Conservation (phyloP, 208 protist genomes). For the Trypanosoma conorhini region DNA sequence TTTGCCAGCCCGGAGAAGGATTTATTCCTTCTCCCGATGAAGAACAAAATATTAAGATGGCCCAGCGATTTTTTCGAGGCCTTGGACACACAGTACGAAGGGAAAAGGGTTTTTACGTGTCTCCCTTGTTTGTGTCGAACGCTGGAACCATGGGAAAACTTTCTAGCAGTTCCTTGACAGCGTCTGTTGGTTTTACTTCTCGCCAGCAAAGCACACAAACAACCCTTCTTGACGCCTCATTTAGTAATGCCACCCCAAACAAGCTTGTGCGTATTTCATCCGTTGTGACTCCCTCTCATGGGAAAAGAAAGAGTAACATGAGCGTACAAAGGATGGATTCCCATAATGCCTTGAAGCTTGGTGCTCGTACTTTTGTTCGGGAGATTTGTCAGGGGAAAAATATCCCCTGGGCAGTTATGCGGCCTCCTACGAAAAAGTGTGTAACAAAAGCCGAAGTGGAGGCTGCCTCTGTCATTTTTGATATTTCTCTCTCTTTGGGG, state of each 20-base stretch:
- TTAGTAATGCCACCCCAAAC: slow-evolving; percentile 85
- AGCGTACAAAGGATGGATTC: slow-evolving; percentile 50
- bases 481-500: slow-evolving; percentile 47
- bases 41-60: slow-evolving; percentile 37
- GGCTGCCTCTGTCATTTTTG: slow-evolving; percentile 57
- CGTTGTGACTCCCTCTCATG: slow-evolving; percentile 39
- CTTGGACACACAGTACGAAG: slow-evolving; percentile 80
- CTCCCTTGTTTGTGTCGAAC: slow-evolving; percentile 69
- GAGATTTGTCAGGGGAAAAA: slow-evolving; percentile 76
- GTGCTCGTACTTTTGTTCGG: slow-evolving; percentile 80
- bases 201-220: slow-evolving; percentile 72
- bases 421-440: slow-evolving; percentile 39
- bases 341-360: slow-evolving; percentile 69
- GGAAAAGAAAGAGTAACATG: slow-evolving; percentile 37
- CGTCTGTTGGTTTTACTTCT: slow-evolving; percentile 73
- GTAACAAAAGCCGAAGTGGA: slow-evolving; percentile 58
- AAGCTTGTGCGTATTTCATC: slow-evolving; percentile 83
- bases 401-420: slow-evolving; percentile 88
- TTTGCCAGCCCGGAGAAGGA: slow-evolving; percentile 58
- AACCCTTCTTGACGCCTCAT: slow-evolving; percentile 76
- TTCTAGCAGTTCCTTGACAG: slow-evolving; percentile 75
- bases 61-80: slow-evolving; percentile 66
- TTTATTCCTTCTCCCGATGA: slow-evolving; percentile 1
- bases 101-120: slow-evolving; percentile 85
- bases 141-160: slow-evolving; percentile 79